Conservation (phyloP, 83 land plant genomes). For the Thuja plicata region DNA sequence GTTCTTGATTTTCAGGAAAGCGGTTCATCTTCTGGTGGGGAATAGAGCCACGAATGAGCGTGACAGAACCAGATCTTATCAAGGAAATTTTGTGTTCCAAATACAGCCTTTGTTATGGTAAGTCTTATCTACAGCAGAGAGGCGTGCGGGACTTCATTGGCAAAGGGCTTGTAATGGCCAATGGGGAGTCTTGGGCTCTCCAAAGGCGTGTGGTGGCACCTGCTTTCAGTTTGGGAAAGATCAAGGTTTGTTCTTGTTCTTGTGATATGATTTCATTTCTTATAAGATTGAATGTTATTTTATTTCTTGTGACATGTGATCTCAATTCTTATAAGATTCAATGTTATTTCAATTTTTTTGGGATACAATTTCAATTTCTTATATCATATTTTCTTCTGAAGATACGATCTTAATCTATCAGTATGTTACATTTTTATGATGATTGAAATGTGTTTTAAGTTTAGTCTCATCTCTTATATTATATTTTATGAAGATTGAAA, state of each 20-base stretch:
- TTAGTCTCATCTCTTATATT: no score
- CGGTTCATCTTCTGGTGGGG: slow-evolving; percentile 30
- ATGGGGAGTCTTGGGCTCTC: slow-evolving; percentile 29
- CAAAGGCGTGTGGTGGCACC: slow-evolving; percentile 26
- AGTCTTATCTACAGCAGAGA: slow-evolving; percentile 19
- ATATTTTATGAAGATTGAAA: no score
- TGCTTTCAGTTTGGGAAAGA: slow-evolving; percentile 22
- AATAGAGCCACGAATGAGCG: slow-evolving; percentile 18
- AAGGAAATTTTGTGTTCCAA: slow-evolving; percentile 21
- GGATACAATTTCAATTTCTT: no score
- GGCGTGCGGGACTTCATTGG: slow-evolving; percentile 21
- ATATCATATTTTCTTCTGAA: no score
- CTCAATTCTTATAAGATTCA: no score
- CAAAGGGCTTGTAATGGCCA: slow-evolving; percentile 21
- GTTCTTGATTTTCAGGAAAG: slow-evolving; percentile 20
- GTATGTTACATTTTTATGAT: no score
- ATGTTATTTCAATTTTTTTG: no score
- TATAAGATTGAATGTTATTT: no score
- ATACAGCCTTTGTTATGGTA: slow-evolving; percentile 11
- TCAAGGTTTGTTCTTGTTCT: slow-evolving; percentile 20
- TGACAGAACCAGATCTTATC: slow-evolving; percentile 22
- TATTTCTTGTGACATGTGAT: no score
- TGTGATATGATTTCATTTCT: not conserved
- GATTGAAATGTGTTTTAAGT: no score
- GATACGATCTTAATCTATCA: no score